Base-by-base conservation (phyloP, 257 asterid genomes). In the Nicotiana tabacum region DNA sequence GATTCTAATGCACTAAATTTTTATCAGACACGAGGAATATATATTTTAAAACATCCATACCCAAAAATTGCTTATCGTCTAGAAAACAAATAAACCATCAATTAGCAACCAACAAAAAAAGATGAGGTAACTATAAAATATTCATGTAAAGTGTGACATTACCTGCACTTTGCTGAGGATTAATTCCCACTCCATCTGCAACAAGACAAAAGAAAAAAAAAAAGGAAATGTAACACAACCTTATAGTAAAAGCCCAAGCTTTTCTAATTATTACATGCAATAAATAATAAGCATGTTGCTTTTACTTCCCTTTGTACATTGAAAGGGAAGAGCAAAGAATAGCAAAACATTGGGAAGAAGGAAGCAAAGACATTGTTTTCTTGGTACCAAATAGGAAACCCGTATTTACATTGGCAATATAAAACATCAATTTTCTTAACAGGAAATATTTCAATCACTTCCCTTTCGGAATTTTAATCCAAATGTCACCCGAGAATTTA, bases 131-230 rank as follows among this genome's bases (percentile, higher is more conserved):
- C 62, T 46, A 27, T 13, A 74, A 69, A 33, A 68, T 29, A 82
- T 24, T 80, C 81, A 9, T 55, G 76, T n/a, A 17, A 62, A 82
- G 35, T 61, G n/a, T 9, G 2, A 72, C 83, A 83, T 37, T 88
- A 95, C 99, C 99, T 89, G 97, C 99, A 92, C 97, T 94, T 85
- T 95, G 99, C 60, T 95, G 97, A 80, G 98, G 99, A 89, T 92
- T 95, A 83, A 95, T 95, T 88, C 98, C 99, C 56, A 95, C 98
- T 64, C 99, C 99, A 92, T 94, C 99, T 95, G 91, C 4, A 24
- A 74, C 61, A 48, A 48, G 39, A 48, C 43, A 46, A 27, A 74
- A 66, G n/a, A 18, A 24, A 66, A 74, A 64, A 6, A 60, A 29
- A 77, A 2, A 9, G 48, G 11, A 78, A 39, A 81, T 2, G 18